phyloP scores from a whole-genome alignment of 2,329 filamentous ascomycete species.

The Talaromyces sp. region DNA sequence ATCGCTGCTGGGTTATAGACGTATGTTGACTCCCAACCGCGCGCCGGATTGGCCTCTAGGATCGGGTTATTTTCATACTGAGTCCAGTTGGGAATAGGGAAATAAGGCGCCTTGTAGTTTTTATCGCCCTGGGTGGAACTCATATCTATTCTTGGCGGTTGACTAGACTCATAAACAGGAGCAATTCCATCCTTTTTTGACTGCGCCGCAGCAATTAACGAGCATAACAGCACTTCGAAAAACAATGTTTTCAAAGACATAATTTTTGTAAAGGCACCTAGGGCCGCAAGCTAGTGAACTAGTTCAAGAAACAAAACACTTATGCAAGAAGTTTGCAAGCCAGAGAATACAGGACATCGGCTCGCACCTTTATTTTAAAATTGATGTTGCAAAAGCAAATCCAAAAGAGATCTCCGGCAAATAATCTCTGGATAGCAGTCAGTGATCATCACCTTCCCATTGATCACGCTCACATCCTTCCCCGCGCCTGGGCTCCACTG shows the following conservation, averaged over 20 bases:
- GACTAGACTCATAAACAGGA: neutral
- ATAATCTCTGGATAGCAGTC: too few relatives aligned
- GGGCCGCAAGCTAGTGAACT: too few relatives aligned
- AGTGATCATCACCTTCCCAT: too few relatives aligned
- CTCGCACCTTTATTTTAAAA: too few relatives aligned
- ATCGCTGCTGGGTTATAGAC: conserved; percentile 19
- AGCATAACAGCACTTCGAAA: neutral
- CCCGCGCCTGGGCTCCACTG: too few relatives aligned
- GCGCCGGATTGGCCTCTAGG: conserved; percentile 12
- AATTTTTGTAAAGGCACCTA: neutral
- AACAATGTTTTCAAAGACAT: neutral
- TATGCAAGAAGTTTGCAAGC: too few relatives aligned
- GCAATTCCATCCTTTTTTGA: neutral
- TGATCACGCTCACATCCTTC: too few relatives aligned
- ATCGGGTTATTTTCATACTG: conserved; percentile 21
- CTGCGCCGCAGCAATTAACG: neutral
- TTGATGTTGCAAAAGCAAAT: too few relatives aligned
- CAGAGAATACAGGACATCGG: too few relatives aligned
- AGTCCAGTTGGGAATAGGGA: conserved; percentile 22
- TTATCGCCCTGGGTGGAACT: conserved; percentile 18
- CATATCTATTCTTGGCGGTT: conserved; percentile 8
- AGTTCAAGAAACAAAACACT: too few relatives aligned
- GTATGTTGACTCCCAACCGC: conserved; percentile 16
- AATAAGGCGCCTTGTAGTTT: conserved; percentile 20
- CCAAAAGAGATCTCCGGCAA: too few relatives aligned